These are phyloP conservation scores for Brassica cretica DNA, from an alignment of 345 rosid species.

Conservation along the genomic window DNA sequence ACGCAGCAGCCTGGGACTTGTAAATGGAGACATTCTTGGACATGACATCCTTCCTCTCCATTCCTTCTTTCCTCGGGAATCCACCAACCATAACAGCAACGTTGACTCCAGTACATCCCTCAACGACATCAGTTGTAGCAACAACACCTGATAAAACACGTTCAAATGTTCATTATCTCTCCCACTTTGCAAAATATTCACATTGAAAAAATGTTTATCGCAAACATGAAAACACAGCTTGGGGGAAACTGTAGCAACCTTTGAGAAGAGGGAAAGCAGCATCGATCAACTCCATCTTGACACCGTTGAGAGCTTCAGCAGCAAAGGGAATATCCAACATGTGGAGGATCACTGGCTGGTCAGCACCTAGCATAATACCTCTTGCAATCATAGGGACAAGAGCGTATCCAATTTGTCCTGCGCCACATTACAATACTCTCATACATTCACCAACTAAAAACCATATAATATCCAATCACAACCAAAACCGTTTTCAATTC, in stretches of 20 bases:
- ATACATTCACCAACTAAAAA: background rate
- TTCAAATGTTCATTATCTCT: background rate
- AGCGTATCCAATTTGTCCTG: conserved; percentile 99
- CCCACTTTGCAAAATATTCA: background rate
- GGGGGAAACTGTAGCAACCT: conserved; percentile 43
- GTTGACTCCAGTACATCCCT: conserved; percentile 91
- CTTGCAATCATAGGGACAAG: conserved; percentile 99
- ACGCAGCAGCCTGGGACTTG: conserved; percentile 95
- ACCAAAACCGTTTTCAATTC: background rate
- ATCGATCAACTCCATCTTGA: conserved; percentile 95
- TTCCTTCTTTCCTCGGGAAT: conserved; percentile 98
- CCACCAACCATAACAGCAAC: conserved; percentile 99
- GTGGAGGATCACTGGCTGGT: conserved; percentile 98
- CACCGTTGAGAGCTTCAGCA: conserved; percentile 96
- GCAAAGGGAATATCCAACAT: conserved; percentile 99
- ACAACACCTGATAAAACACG: conserved; percentile 68
- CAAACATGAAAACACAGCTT: background rate
- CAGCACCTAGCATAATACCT: conserved; percentile 94
- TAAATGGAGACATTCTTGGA: conserved; percentile 92
- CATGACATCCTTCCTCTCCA: conserved; percentile 99
- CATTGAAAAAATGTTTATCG: background rate
- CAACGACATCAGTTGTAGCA: conserved; percentile 93
- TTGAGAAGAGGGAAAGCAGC: conserved; percentile 98
- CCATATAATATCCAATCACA: background rate
- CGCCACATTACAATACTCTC: conserved; percentile 10